Percentiles rank a stretch among this genome's conserved stretches.
These are phyloP conservation scores for Aspergillus sp. DNA, from an alignment of 2,329 filamentous ascomycete genomes.

Conservation along the genomic window DNA sequence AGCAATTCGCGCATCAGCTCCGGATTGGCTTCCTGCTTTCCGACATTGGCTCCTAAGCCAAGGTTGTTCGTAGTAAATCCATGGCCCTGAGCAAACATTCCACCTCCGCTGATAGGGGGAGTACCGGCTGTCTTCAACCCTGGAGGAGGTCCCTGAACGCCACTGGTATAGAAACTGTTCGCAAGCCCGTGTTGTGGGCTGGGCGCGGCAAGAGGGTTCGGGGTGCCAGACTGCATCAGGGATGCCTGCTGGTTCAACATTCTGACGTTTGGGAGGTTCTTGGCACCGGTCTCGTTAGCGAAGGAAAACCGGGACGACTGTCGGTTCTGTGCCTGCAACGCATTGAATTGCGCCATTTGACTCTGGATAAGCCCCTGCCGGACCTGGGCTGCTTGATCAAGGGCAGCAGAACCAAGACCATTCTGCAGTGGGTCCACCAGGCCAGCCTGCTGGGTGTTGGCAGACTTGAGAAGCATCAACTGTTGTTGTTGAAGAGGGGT, in stretches of 20 bases:
- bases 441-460: slow-evolving; percentile 56
- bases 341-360: slow-evolving; percentile 45
- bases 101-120: slow-evolving; percentile 71
- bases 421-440: slow-evolving; percentile 42
- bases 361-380: slow-evolving; percentile 42
- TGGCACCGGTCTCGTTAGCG: slow-evolving; percentile 59
- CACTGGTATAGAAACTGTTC: slow-evolving; percentile 73
- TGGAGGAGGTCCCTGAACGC: slow-evolving; percentile 88
- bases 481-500: slow-evolving; percentile 77
- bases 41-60: slow-evolving; percentile 58
- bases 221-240: slow-evolving; percentile 33
- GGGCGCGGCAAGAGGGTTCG: slow-evolving; percentile 32
- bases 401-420: slow-evolving; percentile 22
- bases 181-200: slow-evolving; percentile 40
- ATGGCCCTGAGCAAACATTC: slow-evolving; percentile 87
- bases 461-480: slow-evolving; percentile 60
- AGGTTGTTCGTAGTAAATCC: slow-evolving; percentile 64
- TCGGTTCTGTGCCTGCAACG: slow-evolving; percentile 66
- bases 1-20: slow-evolving; percentile 80
- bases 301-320: slow-evolving; percentile 88
- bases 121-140: slow-evolving; percentile 93
- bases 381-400: slow-evolving; percentile 40
- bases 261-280: slow-evolving; percentile 57
- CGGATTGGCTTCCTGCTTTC: slow-evolving; percentile 67
- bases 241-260: slow-evolving; percentile 48